These are phyloP conservation scores for Rhodosporidiobolus odoratus DNA, from an alignment of 768 basidiomycete genomes.

Conservation along the genomic window DNA sequence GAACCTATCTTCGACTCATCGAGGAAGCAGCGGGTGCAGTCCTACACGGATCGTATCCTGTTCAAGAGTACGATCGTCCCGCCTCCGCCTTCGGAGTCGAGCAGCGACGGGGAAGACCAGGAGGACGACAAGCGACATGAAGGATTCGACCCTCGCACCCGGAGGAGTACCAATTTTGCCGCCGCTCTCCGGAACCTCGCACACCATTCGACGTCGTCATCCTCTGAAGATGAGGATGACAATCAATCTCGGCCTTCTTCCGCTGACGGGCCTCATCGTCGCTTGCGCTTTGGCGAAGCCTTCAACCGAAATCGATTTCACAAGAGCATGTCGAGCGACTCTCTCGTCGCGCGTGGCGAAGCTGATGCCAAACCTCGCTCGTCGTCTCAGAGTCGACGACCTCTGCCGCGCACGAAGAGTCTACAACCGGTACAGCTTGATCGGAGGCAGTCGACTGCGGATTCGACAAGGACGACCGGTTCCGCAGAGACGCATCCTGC, in stretches of 20 bases:
- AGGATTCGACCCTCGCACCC: not conserved
- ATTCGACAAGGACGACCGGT: not conserved
- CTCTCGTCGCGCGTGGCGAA: not conserved
- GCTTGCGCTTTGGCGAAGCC: constrained; percentile 19
- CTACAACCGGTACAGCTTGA: not conserved
- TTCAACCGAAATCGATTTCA: constrained; percentile 4
- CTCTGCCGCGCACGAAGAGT: constrained; percentile 14
- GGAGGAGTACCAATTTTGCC: constrained; percentile 14
- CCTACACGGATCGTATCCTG: constrained; percentile 42
- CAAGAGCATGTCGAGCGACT: not conserved
- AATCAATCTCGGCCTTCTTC: not conserved
- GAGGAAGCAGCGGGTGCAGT: constrained; percentile 42
- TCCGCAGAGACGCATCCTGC: constrained; percentile 1
- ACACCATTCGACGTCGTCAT: not conserved
- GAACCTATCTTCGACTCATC: constrained; percentile 38
- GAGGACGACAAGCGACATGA: not conserved
- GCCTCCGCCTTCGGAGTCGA: not conserved
- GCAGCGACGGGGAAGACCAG: constrained; percentile 1
- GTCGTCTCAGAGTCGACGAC: not conserved
- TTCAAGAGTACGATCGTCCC: constrained; percentile 29
- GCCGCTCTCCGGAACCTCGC: constrained; percentile 6
- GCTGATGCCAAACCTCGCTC: not conserved
- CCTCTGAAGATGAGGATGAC: not conserved
- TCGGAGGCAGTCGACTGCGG: constrained; percentile 1
- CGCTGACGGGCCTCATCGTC: constrained; percentile 4